Evolutionary conservation across 2,329 filamentous ascomycete genomes (phyloP), one percentile per base, ranked within the genome.

Genomic region (Acephala macrosclerotiorum): DNA sequence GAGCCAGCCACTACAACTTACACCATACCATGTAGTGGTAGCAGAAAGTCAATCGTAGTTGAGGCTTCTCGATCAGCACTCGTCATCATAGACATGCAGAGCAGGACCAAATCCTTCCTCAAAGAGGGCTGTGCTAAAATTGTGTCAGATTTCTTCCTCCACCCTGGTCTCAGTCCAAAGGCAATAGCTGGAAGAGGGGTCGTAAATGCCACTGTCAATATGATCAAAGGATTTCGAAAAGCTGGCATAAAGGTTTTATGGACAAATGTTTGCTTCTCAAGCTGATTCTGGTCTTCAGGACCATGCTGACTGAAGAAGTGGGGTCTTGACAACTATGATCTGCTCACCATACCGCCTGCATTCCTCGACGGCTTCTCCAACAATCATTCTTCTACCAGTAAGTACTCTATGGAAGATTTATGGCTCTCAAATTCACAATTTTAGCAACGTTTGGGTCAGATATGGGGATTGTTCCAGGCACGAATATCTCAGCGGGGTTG

Each of bases 21-120:
- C 65, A 68, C 71, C 9, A 75, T 76, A 56, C 68, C 74, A 25
- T 75, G 75, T 64, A 66, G 68, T 55, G 74, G 74, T 12, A 66
- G 53, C 14, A 69, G 71, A 42, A 68, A 71, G 35, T 63, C 68
- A 38, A 74, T 74, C 29, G 63, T 71, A 42, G 73, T 75, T 62
- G 74, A 75, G 62, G 70, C 73, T 5, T 69, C 57, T 51, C 68
- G 74, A 7, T 66, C 69, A 0, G 74, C 72, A 1, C 67, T 75
- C 22, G 67, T 73, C 42, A 75, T 75, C 60, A 72, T 76, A 29
- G 74, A 75, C 63, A 75, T 75, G 74, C 74, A 75, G 58, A 75
- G 64, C 63, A 35, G 14, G 45, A 42, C 11, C 25, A 4, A 42
- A 14, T 33, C 26, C 7, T 7, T 18, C 22, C 16, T 22, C 51